Base-by-base conservation (phyloP, 2,329 filamentous ascomycete species). In the Calonectria montana region DNA sequence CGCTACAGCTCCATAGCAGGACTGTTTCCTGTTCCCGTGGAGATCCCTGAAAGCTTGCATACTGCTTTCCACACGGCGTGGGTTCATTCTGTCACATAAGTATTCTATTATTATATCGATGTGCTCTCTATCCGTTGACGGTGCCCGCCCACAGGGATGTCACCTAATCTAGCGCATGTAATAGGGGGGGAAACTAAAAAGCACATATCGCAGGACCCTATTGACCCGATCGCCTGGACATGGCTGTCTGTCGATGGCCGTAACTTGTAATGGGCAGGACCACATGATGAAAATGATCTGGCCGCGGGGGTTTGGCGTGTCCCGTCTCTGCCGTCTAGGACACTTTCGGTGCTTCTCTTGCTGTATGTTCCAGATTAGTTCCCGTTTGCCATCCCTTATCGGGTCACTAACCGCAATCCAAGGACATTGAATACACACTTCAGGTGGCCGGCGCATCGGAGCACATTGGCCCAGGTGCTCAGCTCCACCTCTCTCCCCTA, bases 311-410 rank as follows among this genome's bases (percentile, higher is more conserved):
- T 67, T 29, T 48, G 43, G n/a, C n/a, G 43, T 47, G n/a, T 37
- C 12, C 4, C 23, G 35, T 39, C 31, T 25, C 21, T 59, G 21
- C 53, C 15, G 31, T 35, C 53, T 39, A 35, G 21, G 53, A 59
- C 53, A 13, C 29, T 18, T 23, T 23, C 31, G 53, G 53, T 39
- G 35, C 53, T 39, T 43, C 27, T 41, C 25, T n/a, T 62, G 18
- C 16, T 43, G 37, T 55, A 66, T 77, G 67, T 72, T 69, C 62
- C 69, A 65, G 67, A 68, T 67, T 65, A 35, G 41, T 35, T 45
- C 41, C 39, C 37, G 45, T 47, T 47, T 41, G 2, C 31, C 37
- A 37, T 47, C 62, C 62, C 41, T 27, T 23, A 43, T 61, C 37
- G 21, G 21, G 39, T 61, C 25, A 43, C 57, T 29, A 15, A 37